phyloP scores from a whole-genome alignment of 2,329 filamentous ascomycete genomes.

The Endocalyx cinctus region DNA sequence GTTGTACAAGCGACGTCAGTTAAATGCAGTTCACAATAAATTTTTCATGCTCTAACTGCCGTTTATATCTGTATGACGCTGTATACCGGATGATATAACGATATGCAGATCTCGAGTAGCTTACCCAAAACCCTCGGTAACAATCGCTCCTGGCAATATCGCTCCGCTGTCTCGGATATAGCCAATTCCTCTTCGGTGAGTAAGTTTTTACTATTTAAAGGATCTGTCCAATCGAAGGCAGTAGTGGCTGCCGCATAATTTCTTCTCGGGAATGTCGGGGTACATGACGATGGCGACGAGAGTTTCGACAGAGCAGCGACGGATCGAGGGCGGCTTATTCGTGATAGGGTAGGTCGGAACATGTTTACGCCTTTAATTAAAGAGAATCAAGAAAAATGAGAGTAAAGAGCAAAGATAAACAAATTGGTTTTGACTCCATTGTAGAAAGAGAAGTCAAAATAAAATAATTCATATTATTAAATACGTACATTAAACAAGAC shows the following conservation, averaged over 20 bases:
- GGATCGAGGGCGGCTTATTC: constrained; percentile 9
- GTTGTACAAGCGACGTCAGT: no score
- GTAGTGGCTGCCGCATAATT: constrained; percentile 25
- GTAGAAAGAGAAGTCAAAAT: no score
- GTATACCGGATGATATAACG: no score
- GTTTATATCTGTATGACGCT: no score
- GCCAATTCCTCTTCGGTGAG: constrained; percentile 88
- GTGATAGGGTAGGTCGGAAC: constrained; percentile 20
- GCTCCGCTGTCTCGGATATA: constrained; percentile 83
- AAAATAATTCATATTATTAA: no score
- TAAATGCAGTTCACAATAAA: no score
- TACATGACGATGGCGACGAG: background rate
- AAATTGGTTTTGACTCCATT: no score
- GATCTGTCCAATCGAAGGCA: constrained; percentile 87
- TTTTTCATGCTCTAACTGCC: no score
- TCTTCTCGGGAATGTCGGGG: no score
- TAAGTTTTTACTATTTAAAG: constrained; percentile 67
- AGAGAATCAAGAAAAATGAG: constrained; percentile 3
- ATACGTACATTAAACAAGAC: no score
- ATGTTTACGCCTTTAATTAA: constrained; percentile 14
- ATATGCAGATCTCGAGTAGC: constrained; percentile 20
- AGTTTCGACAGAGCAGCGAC: background rate
- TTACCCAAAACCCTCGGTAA: constrained; percentile 80
- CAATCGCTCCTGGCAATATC: constrained; percentile 89
- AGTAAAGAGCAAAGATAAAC: no score